Base-by-base conservation (phyloP, 768 basidiomycete genomes). In the Russula griseocarnosa region DNA sequence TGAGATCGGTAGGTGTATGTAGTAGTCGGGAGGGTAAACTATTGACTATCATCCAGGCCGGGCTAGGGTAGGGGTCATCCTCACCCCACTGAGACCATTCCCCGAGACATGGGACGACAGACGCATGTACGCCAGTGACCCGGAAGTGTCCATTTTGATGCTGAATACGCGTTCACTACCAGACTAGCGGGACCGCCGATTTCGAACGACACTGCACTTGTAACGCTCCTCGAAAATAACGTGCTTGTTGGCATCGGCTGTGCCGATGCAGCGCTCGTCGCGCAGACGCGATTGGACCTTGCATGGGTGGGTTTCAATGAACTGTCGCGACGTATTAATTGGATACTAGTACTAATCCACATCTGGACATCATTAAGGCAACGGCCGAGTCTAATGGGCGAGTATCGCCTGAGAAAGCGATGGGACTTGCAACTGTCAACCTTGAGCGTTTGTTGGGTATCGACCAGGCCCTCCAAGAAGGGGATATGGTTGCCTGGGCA, bases 61-160 rank as follows among this genome's bases (percentile, higher is more conserved):
- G 10, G 81, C 93, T 3, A 85, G 85, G 47, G 81, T 94, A 3
- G 86, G 86, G 46, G 87, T 93, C n/a, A 81, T 94, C 30, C 75
- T 94, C 28, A 77, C 81, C 0, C 82, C 82, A 6, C 73, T 84
- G 0, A 76, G 90, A 47, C 83, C 87, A 0, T 88, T 80, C 75
- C 89, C 90, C 0, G 67, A 61, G 3, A 74, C 73, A 3, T 94
- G 91, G 91, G 84, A 90, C 58, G 71, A 78, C 49, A 78, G 82
- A 53, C 76, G 90, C 61, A 81, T 87, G 86, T 86, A 69, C 68
- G 85, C 68, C 8, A 18, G 22, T 36, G 55, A 50, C 6, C n/a
- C 34, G 10, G 8, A 20, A 22, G 11, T 22, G 18, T 46, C 32
- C 28, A 24, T 30, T 49, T 28, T 40, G 40, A 9, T 42, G 53